Conservation (phyloP, 306 rosid genomes). For the Clitoria ternatea region DNA sequence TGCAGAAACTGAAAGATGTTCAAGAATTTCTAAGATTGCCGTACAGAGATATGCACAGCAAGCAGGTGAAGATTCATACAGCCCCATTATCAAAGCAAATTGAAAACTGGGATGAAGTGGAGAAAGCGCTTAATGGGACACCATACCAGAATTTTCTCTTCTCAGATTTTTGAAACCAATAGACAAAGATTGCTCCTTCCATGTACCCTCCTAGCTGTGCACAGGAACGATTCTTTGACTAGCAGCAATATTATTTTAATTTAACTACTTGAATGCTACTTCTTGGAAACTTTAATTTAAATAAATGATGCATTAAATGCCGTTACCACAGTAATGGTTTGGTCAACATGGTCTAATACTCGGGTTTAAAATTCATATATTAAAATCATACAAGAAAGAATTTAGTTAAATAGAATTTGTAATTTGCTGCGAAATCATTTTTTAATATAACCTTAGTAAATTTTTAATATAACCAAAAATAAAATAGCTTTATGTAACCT, state of each 20-base stretch:
- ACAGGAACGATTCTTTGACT: background rate
- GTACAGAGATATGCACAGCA: conserved; percentile 39
- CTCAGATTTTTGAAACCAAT: background rate
- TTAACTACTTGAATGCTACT: background rate
- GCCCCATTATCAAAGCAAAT: conserved; percentile 46
- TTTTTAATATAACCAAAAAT: too few relatives aligned
- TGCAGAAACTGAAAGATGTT: conserved; percentile 52
- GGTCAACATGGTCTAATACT: background rate
- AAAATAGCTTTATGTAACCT: too few relatives aligned
- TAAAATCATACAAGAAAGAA: too few relatives aligned
- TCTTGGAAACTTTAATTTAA: background rate
- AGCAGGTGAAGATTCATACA: conserved; percentile 51
- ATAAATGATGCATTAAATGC: background rate
- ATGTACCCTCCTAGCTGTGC: background rate
- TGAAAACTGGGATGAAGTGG: conserved; percentile 56
- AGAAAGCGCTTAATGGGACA: conserved; percentile 36
- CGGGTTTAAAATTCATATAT: background rate
- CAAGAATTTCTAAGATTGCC: conserved; percentile 57
- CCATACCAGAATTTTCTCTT: conserved; percentile 35
- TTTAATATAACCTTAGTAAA: too few relatives aligned
- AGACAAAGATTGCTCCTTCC: background rate
- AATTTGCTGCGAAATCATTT: too few relatives aligned
- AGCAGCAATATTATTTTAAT: background rate
- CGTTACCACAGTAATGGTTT: background rate
- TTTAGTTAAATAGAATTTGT: too few relatives aligned